Percentiles rank a stretch among this genome's conserved stretches.
These are phyloP conservation scores for Thinopyrum elongatum DNA, from an alignment of 176 grass and related monocot genomes.

Conservation along the genomic window DNA sequence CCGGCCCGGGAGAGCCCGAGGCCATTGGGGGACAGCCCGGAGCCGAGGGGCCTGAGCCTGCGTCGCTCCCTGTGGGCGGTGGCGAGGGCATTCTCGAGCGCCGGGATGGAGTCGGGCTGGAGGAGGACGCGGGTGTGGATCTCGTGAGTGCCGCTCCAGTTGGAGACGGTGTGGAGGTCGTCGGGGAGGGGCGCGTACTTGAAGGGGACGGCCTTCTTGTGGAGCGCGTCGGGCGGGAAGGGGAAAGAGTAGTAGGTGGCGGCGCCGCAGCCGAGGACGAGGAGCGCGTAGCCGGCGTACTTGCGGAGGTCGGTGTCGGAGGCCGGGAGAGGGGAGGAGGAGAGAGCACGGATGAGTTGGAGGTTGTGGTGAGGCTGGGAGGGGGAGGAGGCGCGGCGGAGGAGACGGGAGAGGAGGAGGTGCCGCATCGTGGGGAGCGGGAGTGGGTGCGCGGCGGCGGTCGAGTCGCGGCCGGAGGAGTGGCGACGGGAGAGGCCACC, in stretches of 20 bases:
- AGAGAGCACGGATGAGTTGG: constrained; percentile 29
- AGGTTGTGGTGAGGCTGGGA: constrained; percentile 8
- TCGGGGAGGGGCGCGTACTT: constrained; percentile 78
- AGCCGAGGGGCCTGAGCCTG: constrained; percentile 80
- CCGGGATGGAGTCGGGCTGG: constrained; percentile 65
- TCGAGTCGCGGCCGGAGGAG: background rate
- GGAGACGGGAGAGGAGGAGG: constrained; percentile 51
- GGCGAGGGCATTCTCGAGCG: constrained; percentile 60
- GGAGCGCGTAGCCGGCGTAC: constrained; percentile 70
- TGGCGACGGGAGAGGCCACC: constrained; percentile 15
- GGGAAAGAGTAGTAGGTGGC: constrained; percentile 94
- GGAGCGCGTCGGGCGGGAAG: constrained; percentile 53
- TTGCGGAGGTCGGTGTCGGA: constrained; percentile 59
- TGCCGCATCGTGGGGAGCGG: constrained; percentile 45
- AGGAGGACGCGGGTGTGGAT: constrained; percentile 77
- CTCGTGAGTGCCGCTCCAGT: constrained; percentile 96
- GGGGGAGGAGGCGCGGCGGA: constrained; percentile 21
- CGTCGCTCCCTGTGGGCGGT: constrained; percentile 53
- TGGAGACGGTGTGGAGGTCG: constrained; percentile 84
- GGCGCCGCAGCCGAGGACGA: constrained; percentile 55
- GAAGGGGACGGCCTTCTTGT: constrained; percentile 85
- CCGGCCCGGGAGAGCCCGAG: constrained; percentile 65
- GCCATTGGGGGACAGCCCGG: constrained; percentile 82
- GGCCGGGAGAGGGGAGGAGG: constrained; percentile 29
- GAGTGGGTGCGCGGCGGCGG: background rate